Conservation (phyloP, 208 protist species). For the Leishmania aethiopica region DNA sequence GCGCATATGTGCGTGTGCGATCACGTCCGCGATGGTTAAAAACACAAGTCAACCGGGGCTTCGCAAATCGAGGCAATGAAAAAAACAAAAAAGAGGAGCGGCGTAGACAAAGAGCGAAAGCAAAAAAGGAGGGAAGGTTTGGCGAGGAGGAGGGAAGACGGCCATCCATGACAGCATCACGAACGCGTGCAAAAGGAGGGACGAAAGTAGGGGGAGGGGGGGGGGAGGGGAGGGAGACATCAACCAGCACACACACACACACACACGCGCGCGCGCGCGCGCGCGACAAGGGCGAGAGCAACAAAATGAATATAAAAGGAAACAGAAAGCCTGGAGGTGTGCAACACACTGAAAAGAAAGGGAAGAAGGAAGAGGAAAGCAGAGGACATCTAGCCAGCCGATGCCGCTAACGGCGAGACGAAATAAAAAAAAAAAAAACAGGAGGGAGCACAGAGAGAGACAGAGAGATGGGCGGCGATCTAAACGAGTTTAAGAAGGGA, state of each 20-base stretch:
- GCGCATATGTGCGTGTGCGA: constrained; percentile 3
- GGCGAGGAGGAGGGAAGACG: not conserved
- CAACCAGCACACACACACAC: not conserved
- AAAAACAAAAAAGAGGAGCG: not conserved
- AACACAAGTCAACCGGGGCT: not conserved
- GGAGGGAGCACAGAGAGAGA: not conserved
- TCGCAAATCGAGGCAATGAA: not conserved
- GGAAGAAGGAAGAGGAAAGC: not conserved
- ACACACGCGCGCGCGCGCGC: not conserved
- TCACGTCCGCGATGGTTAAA: not conserved
- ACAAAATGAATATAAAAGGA: not conserved
- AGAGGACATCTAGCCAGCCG: not conserved
- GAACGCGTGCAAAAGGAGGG: not conserved
- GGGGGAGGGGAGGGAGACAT: not conserved
- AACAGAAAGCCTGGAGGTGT: not conserved
- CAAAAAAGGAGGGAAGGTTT: not conserved
- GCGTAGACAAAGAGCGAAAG: not conserved
- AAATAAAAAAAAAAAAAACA: not conserved
- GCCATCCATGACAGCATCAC: not conserved
- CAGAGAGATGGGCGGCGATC: not conserved
- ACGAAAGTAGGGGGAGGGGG: not conserved
- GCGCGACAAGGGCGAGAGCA: no score
- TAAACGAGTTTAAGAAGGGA: not conserved
- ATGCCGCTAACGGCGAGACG: not conserved
- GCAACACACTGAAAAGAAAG: not conserved